phyloP scores from a whole-genome alignment of 306 rosid genomes.

The Inga oerstediana region DNA sequence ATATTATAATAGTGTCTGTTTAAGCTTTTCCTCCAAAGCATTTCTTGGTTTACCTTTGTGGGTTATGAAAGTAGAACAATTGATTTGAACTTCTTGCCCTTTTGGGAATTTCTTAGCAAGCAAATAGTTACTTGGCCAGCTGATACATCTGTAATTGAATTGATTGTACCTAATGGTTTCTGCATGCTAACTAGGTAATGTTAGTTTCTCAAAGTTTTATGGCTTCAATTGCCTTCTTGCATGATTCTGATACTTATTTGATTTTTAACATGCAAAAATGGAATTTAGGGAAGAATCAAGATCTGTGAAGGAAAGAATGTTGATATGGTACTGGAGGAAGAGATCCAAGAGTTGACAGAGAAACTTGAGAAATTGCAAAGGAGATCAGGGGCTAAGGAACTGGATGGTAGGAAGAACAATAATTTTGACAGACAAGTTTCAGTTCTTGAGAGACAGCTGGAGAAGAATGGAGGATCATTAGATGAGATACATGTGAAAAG shows the following conservation, averaged over 20 bases:
- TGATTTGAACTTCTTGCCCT: background rate
- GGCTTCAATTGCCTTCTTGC: slow-evolving; percentile 3
- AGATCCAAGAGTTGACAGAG: slow-evolving; percentile 60
- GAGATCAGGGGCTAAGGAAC: slow-evolving; percentile 49
- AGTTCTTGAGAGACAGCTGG: slow-evolving; percentile 54
- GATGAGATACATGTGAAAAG: slow-evolving; percentile 55
- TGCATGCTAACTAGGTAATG: background rate
- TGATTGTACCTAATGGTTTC: background rate
- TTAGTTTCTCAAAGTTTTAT: background rate
- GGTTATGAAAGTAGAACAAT: background rate
- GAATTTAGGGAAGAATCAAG: slow-evolving; percentile 70
- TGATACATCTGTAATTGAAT: background rate
- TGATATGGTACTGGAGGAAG: slow-evolving; percentile 59
- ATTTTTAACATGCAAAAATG: slow-evolving; percentile 30
- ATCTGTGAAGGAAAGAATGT: slow-evolving; percentile 59
- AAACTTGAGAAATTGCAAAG: slow-evolving; percentile 69
- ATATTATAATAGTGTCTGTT: background rate
- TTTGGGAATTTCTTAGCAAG: background rate
- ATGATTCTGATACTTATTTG: slow-evolving; percentile 7
- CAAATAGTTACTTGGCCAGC: background rate
- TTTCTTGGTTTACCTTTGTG: background rate
- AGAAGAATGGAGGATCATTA: slow-evolving; percentile 60
- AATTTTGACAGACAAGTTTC: slow-evolving; percentile 72
- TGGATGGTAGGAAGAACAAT: slow-evolving; percentile 32
- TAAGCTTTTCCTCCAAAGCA: background rate